Evolutionary conservation across 768 basidiomycete species (phyloP), one percentile per base, ranked within the genome.

Genomic region (Amanita muscaria): DNA sequence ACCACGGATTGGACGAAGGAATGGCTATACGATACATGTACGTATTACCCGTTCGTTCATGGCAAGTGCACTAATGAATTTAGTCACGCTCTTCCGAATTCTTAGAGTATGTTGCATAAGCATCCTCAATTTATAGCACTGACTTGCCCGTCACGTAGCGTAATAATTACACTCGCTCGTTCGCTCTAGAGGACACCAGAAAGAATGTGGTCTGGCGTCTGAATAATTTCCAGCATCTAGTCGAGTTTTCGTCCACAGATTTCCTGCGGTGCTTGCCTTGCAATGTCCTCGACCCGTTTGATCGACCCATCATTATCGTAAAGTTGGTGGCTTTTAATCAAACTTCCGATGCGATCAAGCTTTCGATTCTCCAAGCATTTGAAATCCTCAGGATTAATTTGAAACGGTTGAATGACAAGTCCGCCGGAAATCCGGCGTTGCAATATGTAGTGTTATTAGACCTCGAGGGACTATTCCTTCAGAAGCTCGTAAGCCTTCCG

Each of bases 381-480:
- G 85, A 87, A 51, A 61, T 60, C 34, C 69, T 85, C 16, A 71
- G 83, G 50, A 49, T 72, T 39, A 73, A 81, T 56, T 65, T 87
- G 35, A 65, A 67, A 51, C 54, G 57, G 16, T 57, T 83, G 41
- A 75, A 74, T 56, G 64, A 64, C 49, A 56, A 44, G 22, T 44
- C 49, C 43, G 41, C 57, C 51, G 41, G 57, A 43, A 41, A 51
- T 24, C 73, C 77, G 15, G 64, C 73, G 15, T 65, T 88, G 22
- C 86, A 87, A 55, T 86, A 77, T 62, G 64, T 82, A 38, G 67
- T 77, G 32, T 55, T 88, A 32, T 61, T 87, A n/a, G 84, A 88
- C 61, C 64, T 86, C 46, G 63, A 69, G 35, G 67, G 66, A 40
- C 60, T 77, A 22, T 73, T 79, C 10, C 59, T 83, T 24, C 74